Evolutionary conservation across 1,139 yeast species (phyloP).

Genomic region (Pneumocystis murina): DNA sequence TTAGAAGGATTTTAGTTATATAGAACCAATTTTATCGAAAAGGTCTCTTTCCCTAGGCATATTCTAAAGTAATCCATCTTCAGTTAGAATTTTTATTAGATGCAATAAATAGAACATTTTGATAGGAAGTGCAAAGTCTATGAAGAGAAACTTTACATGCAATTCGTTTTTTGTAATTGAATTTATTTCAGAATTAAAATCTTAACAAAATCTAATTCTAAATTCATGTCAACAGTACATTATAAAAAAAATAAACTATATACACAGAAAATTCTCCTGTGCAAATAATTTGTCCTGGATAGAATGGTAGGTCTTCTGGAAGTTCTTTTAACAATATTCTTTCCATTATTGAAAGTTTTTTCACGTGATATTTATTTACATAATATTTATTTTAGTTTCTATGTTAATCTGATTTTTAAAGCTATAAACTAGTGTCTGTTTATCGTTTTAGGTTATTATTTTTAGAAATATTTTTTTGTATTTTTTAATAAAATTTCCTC

Average conservation of each 20-base stretch:
- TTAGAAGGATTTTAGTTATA: background rate
- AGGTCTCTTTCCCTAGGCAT: constrained; percentile 55
- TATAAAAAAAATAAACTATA: constrained; percentile 20
- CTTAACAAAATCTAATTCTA: constrained; percentile 19
- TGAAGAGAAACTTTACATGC: constrained; percentile 42
- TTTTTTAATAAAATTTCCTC: background rate
- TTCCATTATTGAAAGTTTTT: background rate
- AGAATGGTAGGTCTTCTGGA: constrained; percentile 7
- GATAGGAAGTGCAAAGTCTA: constrained; percentile 38
- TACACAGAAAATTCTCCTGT: constrained; percentile 12
- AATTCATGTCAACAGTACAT: constrained; percentile 20
- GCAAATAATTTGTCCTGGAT: constrained; percentile 10
- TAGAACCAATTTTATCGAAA: constrained; percentile 42
- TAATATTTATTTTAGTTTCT: background rate
- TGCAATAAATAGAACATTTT: constrained; percentile 41
- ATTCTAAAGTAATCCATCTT: constrained; percentile 49
- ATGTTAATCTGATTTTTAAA: background rate
- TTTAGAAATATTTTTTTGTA: background rate
- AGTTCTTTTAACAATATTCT: constrained; percentile 1
- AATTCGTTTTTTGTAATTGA: constrained; percentile 33
- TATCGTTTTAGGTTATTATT: background rate
- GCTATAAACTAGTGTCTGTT: background rate
- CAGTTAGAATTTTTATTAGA: constrained; percentile 39
- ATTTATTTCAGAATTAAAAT: constrained; percentile 15
- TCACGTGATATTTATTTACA: background rate